phyloP scores from a whole-genome alignment of 768 basidiomycete species.

The Mrakia hoshinonis region DNA sequence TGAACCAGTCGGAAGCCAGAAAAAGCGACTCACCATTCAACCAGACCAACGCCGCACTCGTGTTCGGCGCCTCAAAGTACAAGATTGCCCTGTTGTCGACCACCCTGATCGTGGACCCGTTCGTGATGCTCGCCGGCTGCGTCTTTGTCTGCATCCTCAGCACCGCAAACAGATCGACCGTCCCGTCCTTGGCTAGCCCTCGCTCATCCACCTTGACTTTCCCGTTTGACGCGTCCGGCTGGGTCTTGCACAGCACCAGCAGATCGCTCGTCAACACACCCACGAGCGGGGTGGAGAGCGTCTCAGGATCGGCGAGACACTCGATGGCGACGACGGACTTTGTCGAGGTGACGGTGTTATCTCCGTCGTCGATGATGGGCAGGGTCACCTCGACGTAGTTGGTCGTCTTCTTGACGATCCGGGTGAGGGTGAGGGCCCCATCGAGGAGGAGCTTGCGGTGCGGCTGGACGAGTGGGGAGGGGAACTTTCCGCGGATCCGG shows the following conservation, averaged over 20 bases:
- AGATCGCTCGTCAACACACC: conserved; percentile 81
- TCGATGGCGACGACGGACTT: conserved; percentile 78
- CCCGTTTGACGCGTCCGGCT: conserved; percentile 40
- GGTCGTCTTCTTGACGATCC: conserved; percentile 79
- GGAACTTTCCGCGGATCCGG: conserved; percentile 82
- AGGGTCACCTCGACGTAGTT: conserved; percentile 61
- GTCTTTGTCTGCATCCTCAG: conserved; percentile 87
- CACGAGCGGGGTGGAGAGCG: conserved; percentile 55
- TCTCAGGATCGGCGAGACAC: conserved; percentile 66
- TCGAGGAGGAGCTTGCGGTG: conserved; percentile 94
- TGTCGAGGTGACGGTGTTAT: conserved; percentile 47
- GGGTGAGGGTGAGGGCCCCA: conserved; percentile 69
- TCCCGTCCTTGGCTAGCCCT: conserved; percentile 52
- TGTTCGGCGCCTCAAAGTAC: conserved; percentile 22
- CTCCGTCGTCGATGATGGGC: conserved; percentile 31
- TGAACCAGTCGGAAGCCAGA: background rate
- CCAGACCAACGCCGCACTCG: conserved; percentile 17
- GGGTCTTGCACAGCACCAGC: conserved; percentile 79
- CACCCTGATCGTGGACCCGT: conserved; percentile 52
- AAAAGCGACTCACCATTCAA: conserved; percentile 9
- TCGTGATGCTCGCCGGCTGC: conserved; percentile 80
- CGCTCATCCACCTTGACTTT: conserved; percentile 47
- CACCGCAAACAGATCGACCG: conserved; percentile 92
- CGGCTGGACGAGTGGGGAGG: conserved; percentile 94
- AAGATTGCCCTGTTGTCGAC: conserved; percentile 27